Evolutionary conservation across 1,139 yeast species (phyloP), one percentile per base, ranked within the genome.

Genomic region (Blastobotrys proliferans): DNA sequence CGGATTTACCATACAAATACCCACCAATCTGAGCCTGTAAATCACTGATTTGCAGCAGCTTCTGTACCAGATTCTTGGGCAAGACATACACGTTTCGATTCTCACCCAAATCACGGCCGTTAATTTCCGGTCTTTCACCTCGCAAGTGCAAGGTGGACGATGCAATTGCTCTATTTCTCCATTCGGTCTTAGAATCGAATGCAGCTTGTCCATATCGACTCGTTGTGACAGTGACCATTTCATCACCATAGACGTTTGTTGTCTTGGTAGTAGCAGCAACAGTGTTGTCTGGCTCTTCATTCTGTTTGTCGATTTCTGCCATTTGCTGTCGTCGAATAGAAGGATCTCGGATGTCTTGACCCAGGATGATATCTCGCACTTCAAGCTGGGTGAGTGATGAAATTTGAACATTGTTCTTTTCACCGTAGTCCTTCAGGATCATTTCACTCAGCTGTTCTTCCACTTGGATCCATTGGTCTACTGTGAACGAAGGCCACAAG

Each of bases 211-310:
- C 98, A 59, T 85, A 90, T 52, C 80, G 80, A 17, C 94, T 80
- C 0, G 98, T 88, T 0, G 97, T 88, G 17, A 92, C 95, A 0
- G 95, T 94, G 30, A 84, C 82, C 57, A 94, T 90, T 56, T 90
- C 94, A 59, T 92, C 98, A 29, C 99, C 99, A 57, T 90, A 97
- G 2, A 87, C 95, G 59, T 88, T 94, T 21, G 83, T 81, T 0
- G 95, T 85, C 44, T 81, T 81, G 0, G 95, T 80, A 55, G 87
- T 90, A 56, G 84, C 73, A 0, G 96, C 95, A 0, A 94, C 81
- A 26, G 81, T 66, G 51, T 76, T 77, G 10, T 64, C 60, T 6
- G 61, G 62, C 16, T 61, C 62, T 22, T 67, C 72, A 30, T 63
- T 64, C 19, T 76, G 71, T 10, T 76, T 77, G 50, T 87, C 96